These are phyloP conservation scores for Betula pendula DNA, from an alignment of 306 rosid genomes.

Conservation along the genomic window DNA sequence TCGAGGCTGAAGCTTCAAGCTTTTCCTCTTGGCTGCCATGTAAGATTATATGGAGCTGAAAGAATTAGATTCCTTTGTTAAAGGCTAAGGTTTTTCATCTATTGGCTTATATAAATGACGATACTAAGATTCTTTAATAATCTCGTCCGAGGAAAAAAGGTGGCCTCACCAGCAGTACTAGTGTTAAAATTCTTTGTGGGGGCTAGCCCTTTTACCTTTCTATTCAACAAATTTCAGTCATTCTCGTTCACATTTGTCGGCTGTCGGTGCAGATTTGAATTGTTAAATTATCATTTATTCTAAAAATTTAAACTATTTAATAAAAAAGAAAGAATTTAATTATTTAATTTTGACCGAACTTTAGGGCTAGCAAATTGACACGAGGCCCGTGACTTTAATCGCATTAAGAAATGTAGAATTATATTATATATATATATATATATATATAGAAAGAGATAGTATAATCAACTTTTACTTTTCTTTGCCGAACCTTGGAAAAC, in stretches of 20 bases:
- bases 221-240: neutral
- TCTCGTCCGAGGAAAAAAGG: slow-evolving; percentile 14
- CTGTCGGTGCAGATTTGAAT: too few relatives aligned
- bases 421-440: too few relatives aligned
- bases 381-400: neutral
- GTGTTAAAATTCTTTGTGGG: neutral
- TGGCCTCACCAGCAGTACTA: neutral
- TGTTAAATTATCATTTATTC: too few relatives aligned
- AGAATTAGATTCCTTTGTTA: neutral
- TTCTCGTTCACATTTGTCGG: slow-evolving; percentile 21
- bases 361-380: neutral
- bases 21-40: neutral
- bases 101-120: neutral
- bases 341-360: neutral
- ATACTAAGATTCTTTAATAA: neutral
- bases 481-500: neutral
- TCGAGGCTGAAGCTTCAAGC: neutral
- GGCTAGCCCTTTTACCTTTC: slow-evolving; percentile 3
- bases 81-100: neutral
- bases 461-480: too few relatives aligned
- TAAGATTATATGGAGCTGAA: neutral
- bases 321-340: too few relatives aligned
- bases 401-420: too few relatives aligned
- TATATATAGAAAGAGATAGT: too few relatives aligned
- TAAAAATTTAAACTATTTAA: too few relatives aligned